Conservation (phyloP, 352 stramenopile species). For the Phytophthora tubulina region DNA sequence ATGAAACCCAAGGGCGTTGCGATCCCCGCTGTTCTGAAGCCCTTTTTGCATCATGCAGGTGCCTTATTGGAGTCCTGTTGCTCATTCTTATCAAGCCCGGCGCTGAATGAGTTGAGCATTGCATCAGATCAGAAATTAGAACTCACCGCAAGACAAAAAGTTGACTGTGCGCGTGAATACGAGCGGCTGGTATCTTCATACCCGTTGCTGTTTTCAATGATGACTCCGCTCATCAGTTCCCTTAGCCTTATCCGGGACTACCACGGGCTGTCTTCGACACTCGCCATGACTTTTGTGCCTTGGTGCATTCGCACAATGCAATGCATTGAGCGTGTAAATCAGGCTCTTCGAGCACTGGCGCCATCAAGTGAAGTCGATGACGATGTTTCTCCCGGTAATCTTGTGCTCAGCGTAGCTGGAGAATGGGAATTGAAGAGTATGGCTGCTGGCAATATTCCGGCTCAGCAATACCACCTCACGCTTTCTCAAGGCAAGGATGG, state of each 20-base stretch:
- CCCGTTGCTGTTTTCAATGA: constrained; percentile 66
- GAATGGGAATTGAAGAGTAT: constrained; percentile 92
- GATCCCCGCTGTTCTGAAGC: constrained; percentile 79
- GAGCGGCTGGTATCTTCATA: constrained; percentile 53
- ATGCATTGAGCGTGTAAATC: constrained; percentile 71
- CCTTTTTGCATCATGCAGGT: constrained; percentile 76
- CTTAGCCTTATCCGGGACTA: constrained; percentile 75
- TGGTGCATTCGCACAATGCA: constrained; percentile 80
- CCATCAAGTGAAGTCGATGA: constrained; percentile 37
- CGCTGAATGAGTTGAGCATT: constrained; percentile 37
- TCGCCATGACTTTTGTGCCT: constrained; percentile 81
- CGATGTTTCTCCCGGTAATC: constrained; percentile 40
- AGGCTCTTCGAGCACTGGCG: constrained; percentile 50
- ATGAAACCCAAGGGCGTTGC: constrained; percentile 48
- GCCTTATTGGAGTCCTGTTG: constrained; percentile 67
- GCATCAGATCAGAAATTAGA: constrained; percentile 30
- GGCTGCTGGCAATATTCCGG: constrained; percentile 86
- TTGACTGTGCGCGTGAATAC: constrained; percentile 31
- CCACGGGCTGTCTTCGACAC: constrained; percentile 68
- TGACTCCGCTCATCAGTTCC: constrained; percentile 74
- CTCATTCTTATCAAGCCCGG: constrained; percentile 53
- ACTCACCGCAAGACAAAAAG: constrained; percentile 28
- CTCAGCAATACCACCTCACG: constrained; percentile 87
- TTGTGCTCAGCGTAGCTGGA: constrained; percentile 75
- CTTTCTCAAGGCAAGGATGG: constrained; percentile 75